Evolutionary conservation across 129 eudicot genomes (phyloP).

Genomic region (Apium graveolens): DNA sequence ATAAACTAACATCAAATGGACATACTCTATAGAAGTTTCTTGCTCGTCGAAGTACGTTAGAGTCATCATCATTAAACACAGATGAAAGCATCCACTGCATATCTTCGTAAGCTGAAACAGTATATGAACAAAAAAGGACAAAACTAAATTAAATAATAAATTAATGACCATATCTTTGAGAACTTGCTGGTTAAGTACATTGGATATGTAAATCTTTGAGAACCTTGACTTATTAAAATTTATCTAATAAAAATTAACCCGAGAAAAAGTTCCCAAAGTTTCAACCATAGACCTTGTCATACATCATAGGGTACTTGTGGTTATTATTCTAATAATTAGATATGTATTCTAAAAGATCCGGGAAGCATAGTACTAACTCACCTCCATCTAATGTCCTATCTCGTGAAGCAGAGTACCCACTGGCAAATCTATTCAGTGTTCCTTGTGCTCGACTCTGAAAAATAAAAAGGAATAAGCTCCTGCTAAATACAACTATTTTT

Average conservation of each 20-base stretch:
- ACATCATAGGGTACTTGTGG: not conserved
- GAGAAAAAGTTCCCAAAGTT: not conserved
- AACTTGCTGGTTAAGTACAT: too few species aligned
- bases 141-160: not conserved
- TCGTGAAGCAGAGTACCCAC: conserved; percentile 31
- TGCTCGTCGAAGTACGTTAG: conserved; percentile 28
- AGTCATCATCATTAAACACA: conserved; percentile 28
- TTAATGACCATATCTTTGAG: too few species aligned
- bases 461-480: not conserved
- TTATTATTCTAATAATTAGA: not conserved
- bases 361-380: conserved; percentile 10
- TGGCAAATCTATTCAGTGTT: conserved; percentile 26
- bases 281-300: not conserved
- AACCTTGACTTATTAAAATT: too few species aligned
- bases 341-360: not conserved
- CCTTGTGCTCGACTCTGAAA: conserved; percentile 38
- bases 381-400: conserved; percentile 37
- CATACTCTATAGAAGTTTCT: conserved; percentile 27
- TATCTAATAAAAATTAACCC: not conserved
- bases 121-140: not conserved
- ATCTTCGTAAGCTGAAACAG: conserved; percentile 24
- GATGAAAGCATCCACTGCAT: conserved; percentile 20
- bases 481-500: not conserved
- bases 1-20: not conserved
- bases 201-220: too few species aligned